Conservation (phyloP, 352 stramenopile species). For the Phytophthora kernoviae region DNA sequence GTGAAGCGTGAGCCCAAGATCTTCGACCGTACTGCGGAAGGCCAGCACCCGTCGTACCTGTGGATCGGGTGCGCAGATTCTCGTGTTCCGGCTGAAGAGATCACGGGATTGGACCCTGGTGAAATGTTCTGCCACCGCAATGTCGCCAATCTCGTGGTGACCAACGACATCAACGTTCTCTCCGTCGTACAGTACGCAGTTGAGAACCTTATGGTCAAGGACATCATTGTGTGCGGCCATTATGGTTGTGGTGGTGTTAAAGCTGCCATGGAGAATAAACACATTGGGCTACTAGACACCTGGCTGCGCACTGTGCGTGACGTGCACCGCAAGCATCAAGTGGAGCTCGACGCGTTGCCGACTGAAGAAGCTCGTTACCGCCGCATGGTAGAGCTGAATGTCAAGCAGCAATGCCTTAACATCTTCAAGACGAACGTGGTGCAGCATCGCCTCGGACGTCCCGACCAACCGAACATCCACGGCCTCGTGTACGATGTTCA, state of each 20-base stretch:
- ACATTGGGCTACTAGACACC: conserved; percentile 85
- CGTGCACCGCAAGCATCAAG: conserved; percentile 36
- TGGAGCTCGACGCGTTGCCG: conserved; percentile 31
- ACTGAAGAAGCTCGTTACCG: conserved; percentile 38
- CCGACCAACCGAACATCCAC: conserved; percentile 73
- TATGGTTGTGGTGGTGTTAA: conserved; percentile 91
- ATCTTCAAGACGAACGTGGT: conserved; percentile 88
- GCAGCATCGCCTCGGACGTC: conserved; percentile 67
- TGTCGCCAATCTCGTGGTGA: conserved; percentile 77
- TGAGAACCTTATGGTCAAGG: conserved; percentile 87
- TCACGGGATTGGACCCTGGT: conserved; percentile 79
- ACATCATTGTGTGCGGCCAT: conserved; percentile 93
- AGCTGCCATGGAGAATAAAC: conserved; percentile 83
- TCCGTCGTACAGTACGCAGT: conserved; percentile 81
- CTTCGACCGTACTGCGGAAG: conserved; percentile 66
- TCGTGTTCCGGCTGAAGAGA: conserved; percentile 83
- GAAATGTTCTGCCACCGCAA: conserved; percentile 93
- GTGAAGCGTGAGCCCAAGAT: conserved; percentile 58
- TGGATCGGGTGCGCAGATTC: conserved; percentile 92
- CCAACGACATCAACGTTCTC: conserved; percentile 74
- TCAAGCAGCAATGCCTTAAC: conserved; percentile 86
- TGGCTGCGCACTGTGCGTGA: conserved; percentile 92
- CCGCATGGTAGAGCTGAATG: conserved; percentile 83
- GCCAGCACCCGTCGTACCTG: conserved; percentile 85
- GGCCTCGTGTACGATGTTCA: conserved; percentile 78